Base-by-base conservation (phyloP, 2,329 filamentous ascomycete species). In the Diaporthe aspalathi region DNA sequence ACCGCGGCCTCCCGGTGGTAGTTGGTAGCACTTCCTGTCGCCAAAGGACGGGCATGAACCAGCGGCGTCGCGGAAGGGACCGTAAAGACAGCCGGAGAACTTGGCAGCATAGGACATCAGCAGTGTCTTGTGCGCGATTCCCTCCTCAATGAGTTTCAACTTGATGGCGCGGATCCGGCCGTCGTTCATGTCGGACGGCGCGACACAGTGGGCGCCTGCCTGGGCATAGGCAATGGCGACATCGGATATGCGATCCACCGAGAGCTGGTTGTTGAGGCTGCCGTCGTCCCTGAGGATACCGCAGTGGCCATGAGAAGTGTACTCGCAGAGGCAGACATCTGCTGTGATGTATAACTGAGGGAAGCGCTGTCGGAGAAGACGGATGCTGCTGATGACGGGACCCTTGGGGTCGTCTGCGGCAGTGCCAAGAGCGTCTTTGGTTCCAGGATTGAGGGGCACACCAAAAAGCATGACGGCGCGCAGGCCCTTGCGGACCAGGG, bases 101-200 rank as follows among this genome's bases (percentile, higher is more conserved):
- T 99, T 99, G 78, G 96, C 96, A 17, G 94, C 94, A 83, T 99
- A 99, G 5, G 94, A 97, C 96, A 99, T 98, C 73, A 99, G 88
- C 68, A 97, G 89, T 16, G 95, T 92, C 80, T 92, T 92, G 84
- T 99, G 96, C 8, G 95, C 92, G 76, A 98, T 93, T 68, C 95
- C 95, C 71, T 94, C 92, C 82, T 98, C 95, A 71, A 98, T 98
- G 74, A 99, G 87, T 86, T 98, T 98, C 68, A 98, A 89, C 87
- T 99, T 99, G 82, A 99, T 99, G 73, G 95, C 95, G 71, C 95
- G 93, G 78, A 99, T 97, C 75, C 96, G 93, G 35, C 96, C 96
- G 80, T 99, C 96, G 81, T 98, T 99, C 96, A 99, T 99, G 81
- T 99, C 96, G 1, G 94, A 97, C 2, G 96, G 96, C 0, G 96